Conservation (phyloP, 148 eudicot genomes). For the Talinum fruticosum region DNA sequence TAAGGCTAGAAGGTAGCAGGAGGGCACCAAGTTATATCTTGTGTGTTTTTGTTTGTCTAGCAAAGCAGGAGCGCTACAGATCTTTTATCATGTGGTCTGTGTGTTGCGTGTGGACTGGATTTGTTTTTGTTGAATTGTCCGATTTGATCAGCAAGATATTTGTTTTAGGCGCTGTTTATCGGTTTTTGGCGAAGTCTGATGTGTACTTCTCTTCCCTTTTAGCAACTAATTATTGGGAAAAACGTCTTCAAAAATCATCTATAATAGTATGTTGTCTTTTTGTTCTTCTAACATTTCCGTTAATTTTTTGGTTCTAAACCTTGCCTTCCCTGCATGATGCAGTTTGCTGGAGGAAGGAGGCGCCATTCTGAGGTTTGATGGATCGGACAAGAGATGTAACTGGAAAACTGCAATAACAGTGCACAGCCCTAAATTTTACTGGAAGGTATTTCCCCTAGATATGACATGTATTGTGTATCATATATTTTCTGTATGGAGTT, state of each 20-base stretch:
- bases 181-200: no score
- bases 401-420: slow-evolving; percentile 49
- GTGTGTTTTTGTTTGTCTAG: no score
- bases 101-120: no score
- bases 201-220: not conserved
- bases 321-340: not conserved
- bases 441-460: slow-evolving; percentile 56
- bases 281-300: not conserved
- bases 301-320: not conserved
- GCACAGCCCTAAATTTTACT: slow-evolving; percentile 79
- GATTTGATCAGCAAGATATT: no score
- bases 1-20: no score
- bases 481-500: not conserved
- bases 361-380: slow-evolving; percentile 54
- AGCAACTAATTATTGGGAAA: not conserved
- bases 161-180: no score
- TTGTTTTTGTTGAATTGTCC: no score
- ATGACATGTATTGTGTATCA: not conserved
- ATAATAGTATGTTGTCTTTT: not conserved
- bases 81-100: no score
- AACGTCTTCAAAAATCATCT: not conserved
- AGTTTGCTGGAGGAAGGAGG: slow-evolving; percentile 88
- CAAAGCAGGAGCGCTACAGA: no score
- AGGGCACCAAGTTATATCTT: no score
- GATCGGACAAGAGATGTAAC: slow-evolving; percentile 39